phyloP scores from a whole-genome alignment of 2,329 filamentous ascomycete species.

The Claviceps pazoutovae region DNA sequence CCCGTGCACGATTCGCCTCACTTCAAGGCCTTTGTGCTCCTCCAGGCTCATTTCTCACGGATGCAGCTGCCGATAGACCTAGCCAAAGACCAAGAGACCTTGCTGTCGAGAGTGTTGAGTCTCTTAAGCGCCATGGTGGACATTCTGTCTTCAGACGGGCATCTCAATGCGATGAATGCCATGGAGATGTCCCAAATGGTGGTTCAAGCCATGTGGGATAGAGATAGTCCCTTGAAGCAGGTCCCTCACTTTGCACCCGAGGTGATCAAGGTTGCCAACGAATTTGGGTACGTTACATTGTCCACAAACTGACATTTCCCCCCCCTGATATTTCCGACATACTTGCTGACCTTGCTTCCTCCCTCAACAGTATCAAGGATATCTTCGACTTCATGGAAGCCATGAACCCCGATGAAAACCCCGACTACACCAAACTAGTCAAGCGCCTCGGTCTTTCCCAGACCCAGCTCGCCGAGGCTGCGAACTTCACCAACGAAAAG shows the following conservation, averaged over 20 bases:
- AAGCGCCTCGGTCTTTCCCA: conserved; percentile 67
- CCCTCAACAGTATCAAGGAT: conserved; percentile 57
- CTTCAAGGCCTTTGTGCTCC: conserved; percentile 94
- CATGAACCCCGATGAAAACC: conserved; percentile 91
- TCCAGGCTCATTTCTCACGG: conserved; percentile 93
- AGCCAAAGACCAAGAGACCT: conserved; percentile 85
- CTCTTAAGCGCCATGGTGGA: conserved; percentile 87
- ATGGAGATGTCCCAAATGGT: conserved; percentile 99
- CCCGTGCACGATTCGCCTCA: conserved; percentile 82
- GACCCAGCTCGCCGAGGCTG: conserved; percentile 74
- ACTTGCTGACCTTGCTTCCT: conserved; percentile 16
- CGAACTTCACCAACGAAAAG: conserved; percentile 87
- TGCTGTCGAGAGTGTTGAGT: conserved; percentile 72
- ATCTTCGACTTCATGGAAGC: conserved; percentile 97
- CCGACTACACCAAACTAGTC: conserved; percentile 64
- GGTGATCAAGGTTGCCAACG: conserved; percentile 68
- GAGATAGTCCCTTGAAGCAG: conserved; percentile 91
- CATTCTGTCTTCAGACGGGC: conserved; percentile 86
- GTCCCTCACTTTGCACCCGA: conserved; percentile 87
- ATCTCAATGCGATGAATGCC: conserved; percentile 92
- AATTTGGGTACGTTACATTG: conserved; percentile 48
- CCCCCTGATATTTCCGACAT: neutral
- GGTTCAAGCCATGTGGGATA: conserved; percentile 97
- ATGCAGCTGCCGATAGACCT: conserved; percentile 95
- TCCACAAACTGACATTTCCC: neutral